These are phyloP conservation scores for Fusarium praegraminearum DNA, from an alignment of 2,329 filamentous ascomycete genomes.

Conservation along the genomic window DNA sequence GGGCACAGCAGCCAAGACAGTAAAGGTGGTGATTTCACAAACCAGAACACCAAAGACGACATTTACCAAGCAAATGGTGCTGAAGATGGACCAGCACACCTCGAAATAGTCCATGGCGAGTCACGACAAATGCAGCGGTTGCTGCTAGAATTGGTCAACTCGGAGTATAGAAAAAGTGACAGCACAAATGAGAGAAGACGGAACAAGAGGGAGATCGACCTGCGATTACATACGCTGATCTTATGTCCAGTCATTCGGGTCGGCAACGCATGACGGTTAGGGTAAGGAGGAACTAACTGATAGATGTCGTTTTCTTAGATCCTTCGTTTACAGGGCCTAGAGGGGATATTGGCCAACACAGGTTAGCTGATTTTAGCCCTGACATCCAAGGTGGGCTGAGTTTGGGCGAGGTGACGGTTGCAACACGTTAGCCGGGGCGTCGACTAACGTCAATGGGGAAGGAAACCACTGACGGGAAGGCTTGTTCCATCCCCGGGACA, in stretches of 20 bases:
- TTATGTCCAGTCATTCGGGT: neutral
- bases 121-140: neutral
- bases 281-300: neutral
- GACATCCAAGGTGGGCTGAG: neutral
- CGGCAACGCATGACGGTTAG: neutral
- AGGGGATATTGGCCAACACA: neutral
- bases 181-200: neutral
- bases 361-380: neutral
- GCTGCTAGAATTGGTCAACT: neutral
- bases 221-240: neutral
- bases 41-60: slow-evolving; percentile 55
- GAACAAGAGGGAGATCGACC: neutral
- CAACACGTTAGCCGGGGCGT: neutral
- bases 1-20: slow-evolving; percentile 53
- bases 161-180: neutral
- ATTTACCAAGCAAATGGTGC: slow-evolving; percentile 55
- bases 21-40: slow-evolving; percentile 53
- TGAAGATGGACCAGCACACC: slow-evolving; percentile 58
- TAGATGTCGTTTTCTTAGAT: neutral
- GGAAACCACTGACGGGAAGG: neutral
- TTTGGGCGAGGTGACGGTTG: neutral
- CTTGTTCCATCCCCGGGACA: neutral
- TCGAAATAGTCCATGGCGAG: slow-evolving; percentile 48
- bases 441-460: neutral
- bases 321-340: neutral